phyloP scores from a whole-genome alignment of 257 asterid genomes.

The Solanum sitiens region DNA sequence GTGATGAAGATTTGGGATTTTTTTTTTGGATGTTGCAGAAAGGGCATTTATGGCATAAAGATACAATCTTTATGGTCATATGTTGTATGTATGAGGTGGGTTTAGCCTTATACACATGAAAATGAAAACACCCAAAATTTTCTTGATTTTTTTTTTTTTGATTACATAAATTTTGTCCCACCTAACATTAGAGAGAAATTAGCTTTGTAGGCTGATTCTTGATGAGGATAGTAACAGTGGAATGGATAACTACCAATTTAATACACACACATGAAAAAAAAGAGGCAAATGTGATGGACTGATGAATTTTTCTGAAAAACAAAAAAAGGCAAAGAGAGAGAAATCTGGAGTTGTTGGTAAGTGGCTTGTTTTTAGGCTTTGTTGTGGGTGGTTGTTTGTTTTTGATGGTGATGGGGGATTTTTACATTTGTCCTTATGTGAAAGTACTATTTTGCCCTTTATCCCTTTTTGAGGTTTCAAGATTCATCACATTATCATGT shows the following conservation, averaged over 20 bases:
- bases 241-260: neutral
- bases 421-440: neutral
- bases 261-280: neutral
- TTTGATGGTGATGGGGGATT: neutral
- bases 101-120: conserved; percentile 8
- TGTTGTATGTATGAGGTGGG: neutral
- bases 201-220: neutral
- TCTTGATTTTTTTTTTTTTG: neutral
- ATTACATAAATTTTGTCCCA: conserved; percentile 22
- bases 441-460: neutral
- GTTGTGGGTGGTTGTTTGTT: neutral
- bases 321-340: neutral
- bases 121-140: conserved; percentile 16
- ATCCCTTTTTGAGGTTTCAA: neutral
- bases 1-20: conserved; percentile 31
- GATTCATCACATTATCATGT: neutral
- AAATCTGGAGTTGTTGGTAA: conserved; percentile 7
- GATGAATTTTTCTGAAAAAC: conserved; percentile 25
- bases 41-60: conserved; percentile 60
- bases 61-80: neutral
- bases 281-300: neutral
- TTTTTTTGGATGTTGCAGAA: conserved; percentile 44
- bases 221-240: neutral
- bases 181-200: conserved; percentile 14
- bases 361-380: neutral